phyloP scores from a whole-genome alignment of 345 rosid species.

The Eucalyptus shirleyi region DNA sequence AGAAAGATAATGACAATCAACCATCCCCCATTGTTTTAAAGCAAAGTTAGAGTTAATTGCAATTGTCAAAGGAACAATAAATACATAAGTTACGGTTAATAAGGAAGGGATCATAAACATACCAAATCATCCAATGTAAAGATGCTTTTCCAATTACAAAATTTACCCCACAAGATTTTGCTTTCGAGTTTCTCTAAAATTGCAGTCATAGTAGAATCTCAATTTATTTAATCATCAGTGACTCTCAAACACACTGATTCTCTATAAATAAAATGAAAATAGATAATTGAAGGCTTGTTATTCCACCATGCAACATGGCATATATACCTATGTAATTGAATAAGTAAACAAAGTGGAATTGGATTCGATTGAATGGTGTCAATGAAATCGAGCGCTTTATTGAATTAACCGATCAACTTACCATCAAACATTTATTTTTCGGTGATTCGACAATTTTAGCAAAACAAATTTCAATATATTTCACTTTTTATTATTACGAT shows the following conservation, averaged over 20 bases:
- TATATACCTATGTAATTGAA: not conserved
- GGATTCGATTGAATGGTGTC: fast-evolving
- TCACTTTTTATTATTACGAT: not conserved
- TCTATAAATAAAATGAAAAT: not conserved
- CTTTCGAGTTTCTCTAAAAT: not conserved
- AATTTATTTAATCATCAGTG: not conserved
- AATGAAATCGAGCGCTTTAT: not conserved
- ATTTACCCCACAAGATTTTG: not conserved
- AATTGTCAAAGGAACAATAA: not conserved
- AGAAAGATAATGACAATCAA: not conserved
- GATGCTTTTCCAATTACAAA: not conserved
- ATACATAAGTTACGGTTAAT: not conserved
- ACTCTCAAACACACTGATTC: not conserved
- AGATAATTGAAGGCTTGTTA: not conserved
- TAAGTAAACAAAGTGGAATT: not conserved
- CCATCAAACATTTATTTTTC: fast-evolving
- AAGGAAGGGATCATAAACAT: not conserved
- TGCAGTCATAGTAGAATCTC: not conserved
- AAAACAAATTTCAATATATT: not conserved
- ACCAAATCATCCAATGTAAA: not conserved
- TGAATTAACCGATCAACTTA: not conserved
- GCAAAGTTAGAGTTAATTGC: not conserved
- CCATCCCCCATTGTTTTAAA: not conserved
- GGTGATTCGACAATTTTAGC: not conserved
- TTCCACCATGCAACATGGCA: not conserved